Percentiles rank a stretch among this genome's conserved stretches.
Evolutionary conservation across 2,329 filamentous ascomycete species (phyloP).

Genomic region (Drechmeria coniospora): DNA sequence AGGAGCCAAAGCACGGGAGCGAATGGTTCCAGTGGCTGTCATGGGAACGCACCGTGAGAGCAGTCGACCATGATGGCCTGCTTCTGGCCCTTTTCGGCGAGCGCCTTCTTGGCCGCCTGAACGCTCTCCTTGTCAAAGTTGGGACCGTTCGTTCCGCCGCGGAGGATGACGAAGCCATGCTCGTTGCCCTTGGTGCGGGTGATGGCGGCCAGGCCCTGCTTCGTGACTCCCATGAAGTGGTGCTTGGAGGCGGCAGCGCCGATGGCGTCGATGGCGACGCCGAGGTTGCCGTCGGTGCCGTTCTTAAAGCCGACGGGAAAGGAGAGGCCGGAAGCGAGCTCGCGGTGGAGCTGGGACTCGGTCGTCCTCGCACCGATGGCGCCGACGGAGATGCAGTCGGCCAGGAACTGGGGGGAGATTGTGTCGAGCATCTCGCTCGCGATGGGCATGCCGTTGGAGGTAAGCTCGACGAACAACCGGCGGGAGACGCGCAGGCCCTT

Average conservation of each 20-base stretch:
- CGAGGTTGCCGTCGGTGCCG: slow-evolving; percentile 83
- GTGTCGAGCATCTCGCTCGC: slow-evolving; percentile 98
- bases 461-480: slow-evolving; percentile 86
- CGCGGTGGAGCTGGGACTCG: slow-evolving; percentile 89
- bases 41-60: slow-evolving; percentile 60
- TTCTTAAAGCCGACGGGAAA: slow-evolving; percentile 99
- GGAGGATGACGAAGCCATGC: slow-evolving; percentile 92
- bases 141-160: slow-evolving; percentile 79
- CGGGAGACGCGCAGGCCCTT: slow-evolving; percentile 88
- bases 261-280: slow-evolving; percentile 90
- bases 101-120: slow-evolving; percentile 58
- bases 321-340: slow-evolving; percentile 84
- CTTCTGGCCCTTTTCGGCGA: slow-evolving; percentile 70
- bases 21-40: not conserved
- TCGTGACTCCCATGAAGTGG: slow-evolving; percentile 97
- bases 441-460: slow-evolving; percentile 76
- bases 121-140: slow-evolving; percentile 87
- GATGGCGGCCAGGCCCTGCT: slow-evolving; percentile 90
- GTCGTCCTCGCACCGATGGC: slow-evolving; percentile 94
- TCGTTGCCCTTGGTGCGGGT: slow-evolving; percentile 88
- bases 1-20: too few species aligned
- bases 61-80: slow-evolving; percentile 96
- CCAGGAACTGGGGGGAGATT: slow-evolving; percentile 94
- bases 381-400: slow-evolving; percentile 87
- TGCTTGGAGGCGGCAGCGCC: slow-evolving; percentile 73